These are phyloP conservation scores for Dichotomopilus funicola DNA, from an alignment of 2,329 filamentous ascomycete genomes.

Conservation along the genomic window DNA sequence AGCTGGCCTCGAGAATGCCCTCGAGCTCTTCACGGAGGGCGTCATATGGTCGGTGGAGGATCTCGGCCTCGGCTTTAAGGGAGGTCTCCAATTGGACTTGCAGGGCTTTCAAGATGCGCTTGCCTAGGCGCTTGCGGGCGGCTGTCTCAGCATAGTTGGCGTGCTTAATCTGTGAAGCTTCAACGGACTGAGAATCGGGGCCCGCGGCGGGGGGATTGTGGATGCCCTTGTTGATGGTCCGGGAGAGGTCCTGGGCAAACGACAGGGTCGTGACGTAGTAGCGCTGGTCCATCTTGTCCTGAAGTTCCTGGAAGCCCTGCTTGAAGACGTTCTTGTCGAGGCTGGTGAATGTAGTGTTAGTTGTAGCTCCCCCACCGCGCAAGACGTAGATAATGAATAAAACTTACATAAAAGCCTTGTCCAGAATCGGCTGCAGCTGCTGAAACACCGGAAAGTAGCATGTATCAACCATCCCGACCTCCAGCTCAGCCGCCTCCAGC, in stretches of 20 bases:
- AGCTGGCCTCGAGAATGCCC: slow-evolving; percentile 60
- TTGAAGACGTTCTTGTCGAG: slow-evolving; percentile 59
- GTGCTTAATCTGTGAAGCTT: slow-evolving; percentile 45
- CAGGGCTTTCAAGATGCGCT: slow-evolving; percentile 78
- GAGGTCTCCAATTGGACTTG: slow-evolving; percentile 73
- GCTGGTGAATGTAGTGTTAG: slow-evolving; percentile 40
- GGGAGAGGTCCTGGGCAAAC: slow-evolving; percentile 52
- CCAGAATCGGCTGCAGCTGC: slow-evolving; percentile 69
- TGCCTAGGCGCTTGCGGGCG: slow-evolving; percentile 77
- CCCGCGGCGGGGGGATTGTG: slow-evolving; percentile 33
- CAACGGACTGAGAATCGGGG: slow-evolving; percentile 32
- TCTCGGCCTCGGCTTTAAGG: slow-evolving; percentile 72
- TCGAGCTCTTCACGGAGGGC: slow-evolving; percentile 68
- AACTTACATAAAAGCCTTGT: slow-evolving; percentile 72
- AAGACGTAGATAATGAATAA: slow-evolving; percentile 21
- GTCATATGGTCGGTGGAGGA: slow-evolving; percentile 64
- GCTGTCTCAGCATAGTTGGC: slow-evolving; percentile 61
- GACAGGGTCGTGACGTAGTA: slow-evolving; percentile 52
- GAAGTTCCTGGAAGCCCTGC: slow-evolving; percentile 43
- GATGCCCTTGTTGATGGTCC: slow-evolving; percentile 48
- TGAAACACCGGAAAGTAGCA: slow-evolving; percentile 86
- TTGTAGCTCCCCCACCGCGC: background rate
- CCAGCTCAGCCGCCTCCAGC: slow-evolving; percentile 66
- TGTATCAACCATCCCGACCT: slow-evolving; percentile 74
- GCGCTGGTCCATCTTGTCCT: slow-evolving; percentile 46